Conservation (phyloP, 768 basidiomycete species). For the Tremella mesenterica region DNA sequence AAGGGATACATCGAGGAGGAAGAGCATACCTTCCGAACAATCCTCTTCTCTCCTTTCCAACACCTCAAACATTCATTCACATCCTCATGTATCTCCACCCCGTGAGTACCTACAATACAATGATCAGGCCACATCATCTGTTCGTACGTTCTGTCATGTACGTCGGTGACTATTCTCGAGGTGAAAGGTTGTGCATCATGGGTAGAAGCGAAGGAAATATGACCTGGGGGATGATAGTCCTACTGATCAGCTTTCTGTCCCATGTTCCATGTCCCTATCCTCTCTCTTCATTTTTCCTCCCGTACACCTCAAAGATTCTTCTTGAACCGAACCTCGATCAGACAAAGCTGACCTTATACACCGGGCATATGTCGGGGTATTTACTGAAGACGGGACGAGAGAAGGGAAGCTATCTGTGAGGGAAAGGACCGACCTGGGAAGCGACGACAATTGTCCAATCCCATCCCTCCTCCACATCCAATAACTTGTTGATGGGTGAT, state of each 20-base stretch:
- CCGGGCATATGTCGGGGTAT: too few relatives aligned
- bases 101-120: slow-evolving; percentile 54
- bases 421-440: slow-evolving; percentile 40
- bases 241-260: slow-evolving; percentile 7
- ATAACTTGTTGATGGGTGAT: slow-evolving; percentile 53
- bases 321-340: too few relatives aligned
- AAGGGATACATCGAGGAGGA: not conserved
- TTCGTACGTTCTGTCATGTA: slow-evolving; percentile 27
- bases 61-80: slow-evolving; percentile 51
- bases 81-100: slow-evolving; percentile 56
- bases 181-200: slow-evolving; percentile 48
- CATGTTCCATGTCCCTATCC: not conserved
- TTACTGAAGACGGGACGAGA: too few relatives aligned
- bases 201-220: slow-evolving; percentile 63
- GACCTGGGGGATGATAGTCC: slow-evolving; percentile 50
- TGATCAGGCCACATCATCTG: slow-evolving; percentile 76
- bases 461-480: slow-evolving; percentile 46
- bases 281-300: too few relatives aligned
- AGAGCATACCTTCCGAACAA: slow-evolving; percentile 24
- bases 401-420: not conserved
- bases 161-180: slow-evolving; percentile 44
- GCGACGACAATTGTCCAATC: slow-evolving; percentile 46
- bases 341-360: too few relatives aligned
- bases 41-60: slow-evolving; percentile 25
- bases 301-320: too few relatives aligned